Percentiles rank a stretch among this genome's conserved stretches.
Conservation (phyloP, 2,329 filamentous ascomycete species). For the Phaeosphaeria sp. region DNA sequence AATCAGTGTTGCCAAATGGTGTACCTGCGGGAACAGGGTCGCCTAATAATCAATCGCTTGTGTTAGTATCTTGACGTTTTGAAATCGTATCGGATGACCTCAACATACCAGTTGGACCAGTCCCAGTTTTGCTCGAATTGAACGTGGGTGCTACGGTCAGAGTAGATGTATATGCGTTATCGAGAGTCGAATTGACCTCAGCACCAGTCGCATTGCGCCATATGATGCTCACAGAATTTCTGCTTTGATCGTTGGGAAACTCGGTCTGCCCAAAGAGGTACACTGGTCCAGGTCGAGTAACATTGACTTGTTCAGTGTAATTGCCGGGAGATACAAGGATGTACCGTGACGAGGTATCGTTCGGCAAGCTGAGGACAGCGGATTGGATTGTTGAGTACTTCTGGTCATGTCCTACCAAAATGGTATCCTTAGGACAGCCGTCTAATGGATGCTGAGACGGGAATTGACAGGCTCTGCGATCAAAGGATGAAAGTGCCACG, state of each 20-base stretch:
- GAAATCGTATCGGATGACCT: background rate
- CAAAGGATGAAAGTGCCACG: slow-evolving; percentile 20
- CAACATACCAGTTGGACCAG: slow-evolving; percentile 65
- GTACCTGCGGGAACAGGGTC: slow-evolving; percentile 65
- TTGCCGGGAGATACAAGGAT: slow-evolving; percentile 68
- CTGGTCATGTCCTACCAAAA: slow-evolving; percentile 35
- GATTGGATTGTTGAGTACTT: slow-evolving; percentile 53
- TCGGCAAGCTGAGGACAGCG: slow-evolving; percentile 56
- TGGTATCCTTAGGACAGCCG: slow-evolving; percentile 47
- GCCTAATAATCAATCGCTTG: background rate
- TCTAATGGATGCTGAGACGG: slow-evolving; percentile 46
- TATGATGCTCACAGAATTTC: slow-evolving; percentile 63
- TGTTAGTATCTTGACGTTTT: background rate
- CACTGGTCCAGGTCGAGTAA: slow-evolving; percentile 67
- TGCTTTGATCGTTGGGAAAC: slow-evolving; percentile 53
- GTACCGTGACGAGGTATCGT: slow-evolving; percentile 55
- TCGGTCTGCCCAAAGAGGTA: slow-evolving; percentile 68
- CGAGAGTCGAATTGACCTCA: slow-evolving; percentile 51
- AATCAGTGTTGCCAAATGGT: slow-evolving; percentile 68
- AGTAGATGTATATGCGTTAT: slow-evolving; percentile 69
- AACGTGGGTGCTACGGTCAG: slow-evolving; percentile 69
- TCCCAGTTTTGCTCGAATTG: slow-evolving; percentile 67
- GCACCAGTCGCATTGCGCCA: slow-evolving; percentile 65
- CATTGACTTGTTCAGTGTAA: slow-evolving; percentile 70
- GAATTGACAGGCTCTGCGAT: slow-evolving; percentile 44